A percentile compares a stretch with the other conserved stretches of the same genome.
Conservation (phyloP, 441 rosid species). For the Arabidopsis lyrata region DNA sequence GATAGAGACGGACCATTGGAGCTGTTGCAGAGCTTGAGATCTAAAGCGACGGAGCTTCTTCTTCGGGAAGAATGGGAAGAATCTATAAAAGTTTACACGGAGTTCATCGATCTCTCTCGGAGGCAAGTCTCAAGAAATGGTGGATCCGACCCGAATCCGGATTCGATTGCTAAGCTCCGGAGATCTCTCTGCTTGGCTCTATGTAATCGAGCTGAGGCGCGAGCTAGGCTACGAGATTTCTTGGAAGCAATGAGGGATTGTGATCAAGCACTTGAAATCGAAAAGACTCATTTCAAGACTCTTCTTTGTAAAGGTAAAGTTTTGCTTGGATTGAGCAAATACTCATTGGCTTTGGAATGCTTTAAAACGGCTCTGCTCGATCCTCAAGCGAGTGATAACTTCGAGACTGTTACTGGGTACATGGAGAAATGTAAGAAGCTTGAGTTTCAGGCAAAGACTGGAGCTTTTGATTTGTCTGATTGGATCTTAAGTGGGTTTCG, state of each 20-base stretch:
- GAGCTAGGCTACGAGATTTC: constrained; percentile 54
- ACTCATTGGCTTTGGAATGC: constrained; percentile 70
- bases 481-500: constrained; percentile 76
- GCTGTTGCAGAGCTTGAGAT: constrained; percentile 69
- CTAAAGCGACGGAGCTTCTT: constrained; percentile 81
- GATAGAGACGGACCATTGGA: constrained; percentile 40
- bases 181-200: constrained; percentile 74
- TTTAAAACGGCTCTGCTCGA: constrained; percentile 65
- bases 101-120: constrained; percentile 64
- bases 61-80: constrained; percentile 86
- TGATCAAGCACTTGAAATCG: constrained; percentile 64
- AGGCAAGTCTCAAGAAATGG: constrained; percentile 43
- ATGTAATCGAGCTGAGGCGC: constrained; percentile 82
- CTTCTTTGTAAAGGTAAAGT: constrained; percentile 83
- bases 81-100: constrained; percentile 64
- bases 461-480: constrained; percentile 81
- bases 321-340: constrained; percentile 65
- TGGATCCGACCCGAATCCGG: constrained; percentile 41
- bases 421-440: constrained; percentile 82
- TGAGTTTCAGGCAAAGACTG: constrained; percentile 76
- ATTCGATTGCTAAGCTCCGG: constrained; percentile 49
- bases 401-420: constrained; percentile 59
- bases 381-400: constrained; percentile 61
- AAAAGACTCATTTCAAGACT: constrained; percentile 79
- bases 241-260: constrained; percentile 66